These are phyloP conservation scores for Apocynum venetum DNA, from an alignment of 257 asterid species.

Conservation along the genomic window DNA sequence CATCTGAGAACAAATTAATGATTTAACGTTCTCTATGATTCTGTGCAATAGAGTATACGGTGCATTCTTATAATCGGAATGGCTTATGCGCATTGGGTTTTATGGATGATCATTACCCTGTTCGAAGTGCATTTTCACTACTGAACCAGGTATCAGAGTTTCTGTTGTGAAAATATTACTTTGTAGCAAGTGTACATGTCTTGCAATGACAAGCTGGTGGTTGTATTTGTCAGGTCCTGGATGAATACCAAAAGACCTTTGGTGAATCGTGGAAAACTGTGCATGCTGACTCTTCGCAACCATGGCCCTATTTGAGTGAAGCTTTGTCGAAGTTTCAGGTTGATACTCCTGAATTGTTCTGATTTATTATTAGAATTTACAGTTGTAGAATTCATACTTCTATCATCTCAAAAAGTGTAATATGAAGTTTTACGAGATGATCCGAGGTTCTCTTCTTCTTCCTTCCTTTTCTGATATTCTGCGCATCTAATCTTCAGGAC, in stretches of 20 bases:
- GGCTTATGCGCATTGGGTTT: slow-evolving; percentile 81
- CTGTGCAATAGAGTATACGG: slow-evolving; percentile 61
- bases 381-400: background rate
- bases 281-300: slow-evolving; percentile 59
- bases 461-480: slow-evolving; percentile 1
- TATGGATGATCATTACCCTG: slow-evolving; percentile 94
- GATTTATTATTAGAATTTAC: background rate
- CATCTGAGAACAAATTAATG: background rate
- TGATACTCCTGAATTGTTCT: background rate
- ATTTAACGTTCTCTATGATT: slow-evolving; percentile 8
- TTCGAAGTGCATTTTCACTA: slow-evolving; percentile 86
- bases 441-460: slow-evolving; percentile 2
- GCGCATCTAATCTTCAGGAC: slow-evolving; percentile 42
- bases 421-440: background rate
- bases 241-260: slow-evolving; percentile 76
- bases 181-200: slow-evolving; percentile 1
- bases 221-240: slow-evolving; percentile 53
- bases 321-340: slow-evolving; percentile 59
- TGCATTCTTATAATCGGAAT: slow-evolving; percentile 73
- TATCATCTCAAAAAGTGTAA: background rate
- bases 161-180: background rate
- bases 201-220: background rate
- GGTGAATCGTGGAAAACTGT: slow-evolving; percentile 77
- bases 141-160: slow-evolving; percentile 63
- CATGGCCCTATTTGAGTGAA: slow-evolving; percentile 76